Conservation (phyloP, 768 basidiomycete genomes). For the Psilocybe cubensis region DNA sequence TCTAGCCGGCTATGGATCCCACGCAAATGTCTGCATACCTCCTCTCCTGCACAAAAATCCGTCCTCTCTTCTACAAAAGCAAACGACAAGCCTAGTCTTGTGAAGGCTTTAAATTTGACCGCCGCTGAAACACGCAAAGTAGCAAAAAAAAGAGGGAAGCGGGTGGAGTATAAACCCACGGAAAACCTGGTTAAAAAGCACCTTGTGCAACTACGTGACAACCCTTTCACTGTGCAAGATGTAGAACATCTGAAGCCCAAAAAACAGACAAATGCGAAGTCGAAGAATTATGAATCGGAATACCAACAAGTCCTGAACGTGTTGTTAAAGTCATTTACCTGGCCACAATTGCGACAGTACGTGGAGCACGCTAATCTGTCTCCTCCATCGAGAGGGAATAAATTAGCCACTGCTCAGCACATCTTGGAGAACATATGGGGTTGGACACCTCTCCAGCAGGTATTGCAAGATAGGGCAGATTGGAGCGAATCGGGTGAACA, state of each 20-base stretch:
- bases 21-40: neutral
- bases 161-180: neutral
- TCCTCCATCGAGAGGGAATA: constrained; percentile 34
- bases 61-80: neutral
- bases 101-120: neutral
- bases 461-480: constrained; percentile 53
- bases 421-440: constrained; percentile 72
- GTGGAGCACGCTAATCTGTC: constrained; percentile 49
- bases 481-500: constrained; percentile 48
- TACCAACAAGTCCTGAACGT: constrained; percentile 57
- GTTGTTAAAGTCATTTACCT: constrained; percentile 66
- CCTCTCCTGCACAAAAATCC: neutral
- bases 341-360: constrained; percentile 61
- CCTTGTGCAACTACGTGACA: neutral
- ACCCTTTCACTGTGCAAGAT: constrained; percentile 47
- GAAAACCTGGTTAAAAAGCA: neutral
- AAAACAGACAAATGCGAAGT: constrained; percentile 35
- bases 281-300: constrained; percentile 47
- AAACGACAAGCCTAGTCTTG: neutral
- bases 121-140: neutral
- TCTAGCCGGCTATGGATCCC: neutral
- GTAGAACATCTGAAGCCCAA: constrained; percentile 60
- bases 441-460: constrained; percentile 63
- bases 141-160: neutral
- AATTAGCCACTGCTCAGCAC: constrained; percentile 44